These are phyloP conservation scores for Trametes punicea DNA, from an alignment of 768 basidiomycete genomes.

Conservation along the genomic window DNA sequence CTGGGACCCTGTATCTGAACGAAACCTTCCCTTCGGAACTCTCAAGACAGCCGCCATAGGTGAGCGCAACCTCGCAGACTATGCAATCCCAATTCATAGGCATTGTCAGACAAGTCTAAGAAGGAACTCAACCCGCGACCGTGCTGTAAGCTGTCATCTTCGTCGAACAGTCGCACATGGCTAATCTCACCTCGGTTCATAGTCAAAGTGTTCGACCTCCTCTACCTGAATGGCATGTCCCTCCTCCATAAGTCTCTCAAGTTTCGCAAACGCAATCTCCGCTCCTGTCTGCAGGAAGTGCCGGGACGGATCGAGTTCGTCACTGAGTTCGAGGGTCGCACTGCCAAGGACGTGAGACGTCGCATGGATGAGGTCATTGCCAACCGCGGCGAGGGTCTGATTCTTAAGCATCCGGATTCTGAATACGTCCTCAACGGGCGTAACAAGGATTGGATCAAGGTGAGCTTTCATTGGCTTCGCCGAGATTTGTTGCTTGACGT, in stretches of 20 bases:
- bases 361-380: constrained; percentile 84
- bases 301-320: constrained; percentile 81
- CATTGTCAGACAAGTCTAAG: constrained; percentile 59
- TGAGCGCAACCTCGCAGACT: constrained; percentile 29
- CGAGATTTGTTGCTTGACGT: too few relatives aligned
- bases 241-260: constrained; percentile 68
- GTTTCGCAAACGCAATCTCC: constrained; percentile 78
- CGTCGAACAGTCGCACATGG: not conserved
- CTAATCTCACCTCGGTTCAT: not conserved
- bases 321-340: constrained; percentile 67
- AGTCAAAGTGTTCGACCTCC: constrained; percentile 97
- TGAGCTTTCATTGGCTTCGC: constrained; percentile 30
- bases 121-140: constrained; percentile 76
- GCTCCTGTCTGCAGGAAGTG: constrained; percentile 61
- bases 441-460: constrained; percentile 93
- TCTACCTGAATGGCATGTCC: constrained; percentile 83
- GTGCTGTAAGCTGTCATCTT: constrained; percentile 60
- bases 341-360: constrained; percentile 74
- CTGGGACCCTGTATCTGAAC: constrained; percentile 88
- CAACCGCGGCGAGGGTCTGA: constrained; percentile 85
- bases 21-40: constrained; percentile 89
- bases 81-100: not conserved
- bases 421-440: constrained; percentile 85
- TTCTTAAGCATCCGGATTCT: constrained; percentile 81
- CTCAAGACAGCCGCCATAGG: constrained; percentile 91